phyloP scores from a whole-genome alignment of 306 rosid genomes.

The Vicia villosa region DNA sequence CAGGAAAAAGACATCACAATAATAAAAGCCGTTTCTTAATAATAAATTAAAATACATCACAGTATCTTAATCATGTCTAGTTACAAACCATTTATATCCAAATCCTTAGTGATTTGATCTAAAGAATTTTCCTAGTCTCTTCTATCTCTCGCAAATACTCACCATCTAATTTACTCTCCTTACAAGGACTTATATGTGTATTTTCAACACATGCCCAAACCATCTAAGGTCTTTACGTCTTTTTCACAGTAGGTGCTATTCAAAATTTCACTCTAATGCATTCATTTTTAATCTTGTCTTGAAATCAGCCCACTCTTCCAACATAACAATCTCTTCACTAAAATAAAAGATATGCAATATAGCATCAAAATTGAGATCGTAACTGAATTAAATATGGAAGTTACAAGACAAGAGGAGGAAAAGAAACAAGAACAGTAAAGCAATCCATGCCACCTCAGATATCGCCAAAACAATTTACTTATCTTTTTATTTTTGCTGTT shows the following conservation, averaged over 20 bases:
- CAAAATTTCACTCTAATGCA: background rate
- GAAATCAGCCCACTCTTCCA: background rate
- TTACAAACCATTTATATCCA: background rate
- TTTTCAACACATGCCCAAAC: slow-evolving; percentile 3
- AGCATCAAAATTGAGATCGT: background rate
- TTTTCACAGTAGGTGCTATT: background rate
- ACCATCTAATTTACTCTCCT: background rate
- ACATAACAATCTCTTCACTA: background rate
- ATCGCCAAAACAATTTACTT: slow-evolving; percentile 8
- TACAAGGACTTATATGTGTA: background rate
- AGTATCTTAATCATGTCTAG: background rate
- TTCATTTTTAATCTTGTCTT: slow-evolving; percentile 2
- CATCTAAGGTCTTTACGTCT: slow-evolving; percentile 1
- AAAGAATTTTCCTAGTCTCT: background rate
- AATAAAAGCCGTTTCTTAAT: background rate
- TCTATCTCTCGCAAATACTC: background rate
- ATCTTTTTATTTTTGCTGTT: background rate
- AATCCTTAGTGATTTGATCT: slow-evolving; percentile 1
- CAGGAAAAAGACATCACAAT: background rate
- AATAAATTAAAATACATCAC: background rate
- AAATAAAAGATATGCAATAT: slow-evolving; percentile 5
- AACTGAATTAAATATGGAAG: slow-evolving; percentile 6
- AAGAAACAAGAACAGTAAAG: background rate
- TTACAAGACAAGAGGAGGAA: background rate
- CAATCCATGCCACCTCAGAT: slow-evolving; percentile 11